These are phyloP conservation scores for Sporisorium scitamineum DNA, from an alignment of 1,284 basidiomycete genomes.

Conservation along the genomic window DNA sequence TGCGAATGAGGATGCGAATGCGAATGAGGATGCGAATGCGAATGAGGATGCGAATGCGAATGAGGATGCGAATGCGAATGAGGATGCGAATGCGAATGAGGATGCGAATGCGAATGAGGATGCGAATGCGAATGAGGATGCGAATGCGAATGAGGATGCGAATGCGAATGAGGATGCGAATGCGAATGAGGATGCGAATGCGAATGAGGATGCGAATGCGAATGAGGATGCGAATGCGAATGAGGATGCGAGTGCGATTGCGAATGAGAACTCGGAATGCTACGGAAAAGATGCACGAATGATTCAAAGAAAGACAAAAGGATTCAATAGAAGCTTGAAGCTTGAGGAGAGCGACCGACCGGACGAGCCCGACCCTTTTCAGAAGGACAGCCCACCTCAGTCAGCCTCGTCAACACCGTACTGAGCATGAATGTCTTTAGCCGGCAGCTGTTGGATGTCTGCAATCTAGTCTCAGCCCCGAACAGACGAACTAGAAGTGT, in stretches of 20 bases:
- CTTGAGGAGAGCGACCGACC: background rate
- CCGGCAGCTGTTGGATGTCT: slow-evolving; percentile 40
- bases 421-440: slow-evolving; percentile 25
- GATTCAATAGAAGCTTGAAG: too few relatives aligned
- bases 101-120: background rate
- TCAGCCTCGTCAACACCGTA: slow-evolving; percentile 28
- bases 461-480: slow-evolving; percentile 21
- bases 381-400: background rate
- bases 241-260: background rate
- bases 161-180: background rate
- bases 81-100: background rate
- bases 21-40: background rate
- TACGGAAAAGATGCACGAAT: background rate
- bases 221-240: background rate
- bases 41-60: background rate
- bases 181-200: background rate
- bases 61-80: background rate
- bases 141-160: background rate
- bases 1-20: background rate
- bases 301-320: background rate
- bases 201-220: background rate
- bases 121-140: background rate
- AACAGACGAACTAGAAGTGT: background rate
- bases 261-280: background rate
- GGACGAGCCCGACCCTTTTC: too few relatives aligned